These are phyloP conservation scores for Ustilaginoidea virens DNA, from an alignment of 2,329 filamentous ascomycete genomes.

Conservation along the genomic window DNA sequence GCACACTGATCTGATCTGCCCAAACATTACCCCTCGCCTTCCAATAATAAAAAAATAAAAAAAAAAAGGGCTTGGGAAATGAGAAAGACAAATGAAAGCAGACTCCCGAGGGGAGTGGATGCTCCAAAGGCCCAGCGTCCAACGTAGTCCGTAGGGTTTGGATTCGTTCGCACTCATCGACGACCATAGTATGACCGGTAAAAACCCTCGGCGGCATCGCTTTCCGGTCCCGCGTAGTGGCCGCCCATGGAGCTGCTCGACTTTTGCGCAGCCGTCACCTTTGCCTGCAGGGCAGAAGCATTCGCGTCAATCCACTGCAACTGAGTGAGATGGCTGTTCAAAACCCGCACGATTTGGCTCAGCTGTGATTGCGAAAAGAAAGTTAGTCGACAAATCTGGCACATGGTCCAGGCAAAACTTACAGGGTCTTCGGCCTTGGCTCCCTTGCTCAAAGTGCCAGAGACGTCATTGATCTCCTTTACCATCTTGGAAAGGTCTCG, in stretches of 20 bases:
- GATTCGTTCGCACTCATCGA: slow-evolving; percentile 33
- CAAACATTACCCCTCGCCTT: too few relatives aligned
- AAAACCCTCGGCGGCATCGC: slow-evolving; percentile 72
- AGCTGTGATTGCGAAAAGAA: slow-evolving; percentile 41
- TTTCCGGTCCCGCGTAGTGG: slow-evolving; percentile 44
- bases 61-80: too few relatives aligned
- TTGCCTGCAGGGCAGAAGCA: slow-evolving; percentile 63
- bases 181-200: slow-evolving; percentile 76
- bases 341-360: slow-evolving; percentile 85
- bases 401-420: too few relatives aligned
- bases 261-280: slow-evolving; percentile 72
- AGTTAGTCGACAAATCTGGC: too few relatives aligned
- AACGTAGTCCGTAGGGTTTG: too few relatives aligned
- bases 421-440: slow-evolving; percentile 79
- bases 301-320: slow-evolving; percentile 88
- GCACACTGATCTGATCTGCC: too few relatives aligned
- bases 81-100: too few relatives aligned
- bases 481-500: slow-evolving; percentile 92
- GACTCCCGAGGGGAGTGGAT: too few relatives aligned
- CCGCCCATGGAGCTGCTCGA: slow-evolving; percentile 47
- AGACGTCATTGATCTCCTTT: slow-evolving; percentile 90
- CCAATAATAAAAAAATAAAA: too few relatives aligned
- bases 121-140: too few relatives aligned
- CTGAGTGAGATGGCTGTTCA: slow-evolving; percentile 84
- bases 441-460: slow-evolving; percentile 76